Percentiles rank a stretch among this genome's conserved stretches.
phyloP scores from a whole-genome alignment of 2,329 filamentous ascomycete species.

The Claviceps maximensis region DNA sequence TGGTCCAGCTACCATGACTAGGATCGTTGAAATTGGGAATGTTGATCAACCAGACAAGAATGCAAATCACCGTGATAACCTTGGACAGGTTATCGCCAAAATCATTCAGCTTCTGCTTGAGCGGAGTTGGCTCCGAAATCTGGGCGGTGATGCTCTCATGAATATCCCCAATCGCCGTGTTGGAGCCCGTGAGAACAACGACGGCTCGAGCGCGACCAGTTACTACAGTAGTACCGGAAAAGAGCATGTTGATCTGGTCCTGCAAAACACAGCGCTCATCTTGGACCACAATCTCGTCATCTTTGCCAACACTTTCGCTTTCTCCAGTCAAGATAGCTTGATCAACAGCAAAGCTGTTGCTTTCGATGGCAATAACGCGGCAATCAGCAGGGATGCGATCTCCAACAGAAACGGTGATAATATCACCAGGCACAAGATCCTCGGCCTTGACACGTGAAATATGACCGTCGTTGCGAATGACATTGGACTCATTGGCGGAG shows the following conservation, averaged over 20 bases:
- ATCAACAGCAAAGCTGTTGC: conserved; percentile 94
- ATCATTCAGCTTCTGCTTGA: conserved; percentile 98
- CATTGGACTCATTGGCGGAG: conserved; percentile 94
- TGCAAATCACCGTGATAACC: conserved; percentile 93
- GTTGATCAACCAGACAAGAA: conserved; percentile 97
- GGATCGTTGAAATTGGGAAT: conserved; percentile 94
- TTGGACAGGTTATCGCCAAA: conserved; percentile 94
- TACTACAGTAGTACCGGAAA: conserved; percentile 95
- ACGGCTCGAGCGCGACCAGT: conserved; percentile 85
- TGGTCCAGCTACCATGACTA: conserved; percentile 82
- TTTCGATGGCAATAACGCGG: conserved; percentile 76
- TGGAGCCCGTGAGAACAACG: conserved; percentile 78
- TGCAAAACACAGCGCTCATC: conserved; percentile 87
- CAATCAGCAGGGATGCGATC: conserved; percentile 94
- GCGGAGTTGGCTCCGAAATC: conserved; percentile 89
- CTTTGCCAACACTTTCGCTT: conserved; percentile 92
- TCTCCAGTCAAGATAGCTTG: conserved; percentile 96
- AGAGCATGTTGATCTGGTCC: conserved; percentile 95
- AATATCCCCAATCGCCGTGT: conserved; percentile 94
- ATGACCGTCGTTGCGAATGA: conserved; percentile 66
- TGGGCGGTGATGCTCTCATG: conserved; percentile 97
- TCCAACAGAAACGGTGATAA: conserved; percentile 77
- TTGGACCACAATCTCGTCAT: conserved; percentile 48
- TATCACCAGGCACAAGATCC: conserved; percentile 87
- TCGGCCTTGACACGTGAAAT: conserved; percentile 84